Evolutionary conservation across 441 rosid genomes (phyloP).

Genomic region (Cnidoscolus chayamansa): DNA sequence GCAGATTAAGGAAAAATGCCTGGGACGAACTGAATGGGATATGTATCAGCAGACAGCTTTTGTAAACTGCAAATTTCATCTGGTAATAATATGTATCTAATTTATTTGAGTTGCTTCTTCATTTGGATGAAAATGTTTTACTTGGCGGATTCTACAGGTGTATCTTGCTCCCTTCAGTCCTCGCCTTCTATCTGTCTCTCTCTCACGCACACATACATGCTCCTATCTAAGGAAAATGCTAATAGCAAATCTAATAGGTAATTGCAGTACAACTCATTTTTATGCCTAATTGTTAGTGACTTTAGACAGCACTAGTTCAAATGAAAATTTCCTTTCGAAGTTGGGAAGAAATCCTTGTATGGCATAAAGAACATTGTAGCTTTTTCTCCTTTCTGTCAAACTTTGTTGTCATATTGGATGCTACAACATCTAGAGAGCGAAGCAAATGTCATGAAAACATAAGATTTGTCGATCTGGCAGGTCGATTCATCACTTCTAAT

Average conservation of each 20-base stretch:
- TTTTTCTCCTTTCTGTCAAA: background rate
- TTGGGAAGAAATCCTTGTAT: background rate
- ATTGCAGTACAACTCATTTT: background rate
- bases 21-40: background rate
- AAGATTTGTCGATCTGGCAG: constrained; percentile 2
- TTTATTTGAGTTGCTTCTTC: background rate
- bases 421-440: background rate
- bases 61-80: constrained; percentile 9
- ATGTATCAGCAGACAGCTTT: background rate
- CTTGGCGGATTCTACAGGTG: background rate
- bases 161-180: background rate
- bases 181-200: background rate
- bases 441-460: background rate
- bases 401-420: background rate
- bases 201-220: background rate
- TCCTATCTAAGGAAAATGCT: background rate
- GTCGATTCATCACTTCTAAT: background rate
- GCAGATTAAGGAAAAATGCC: too few relatives aligned
- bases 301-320: background rate
- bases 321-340: background rate
- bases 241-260: background rate
- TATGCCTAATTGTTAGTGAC: background rate
- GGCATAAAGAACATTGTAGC: background rate
- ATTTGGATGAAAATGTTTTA: too few relatives aligned
- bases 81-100: background rate